A percentile compares a stretch with the other conserved stretches of the same genome.
These are phyloP conservation scores for Globisporangium acanthophoron DNA, from an alignment of 352 stramenopile species.

Conservation along the genomic window DNA sequence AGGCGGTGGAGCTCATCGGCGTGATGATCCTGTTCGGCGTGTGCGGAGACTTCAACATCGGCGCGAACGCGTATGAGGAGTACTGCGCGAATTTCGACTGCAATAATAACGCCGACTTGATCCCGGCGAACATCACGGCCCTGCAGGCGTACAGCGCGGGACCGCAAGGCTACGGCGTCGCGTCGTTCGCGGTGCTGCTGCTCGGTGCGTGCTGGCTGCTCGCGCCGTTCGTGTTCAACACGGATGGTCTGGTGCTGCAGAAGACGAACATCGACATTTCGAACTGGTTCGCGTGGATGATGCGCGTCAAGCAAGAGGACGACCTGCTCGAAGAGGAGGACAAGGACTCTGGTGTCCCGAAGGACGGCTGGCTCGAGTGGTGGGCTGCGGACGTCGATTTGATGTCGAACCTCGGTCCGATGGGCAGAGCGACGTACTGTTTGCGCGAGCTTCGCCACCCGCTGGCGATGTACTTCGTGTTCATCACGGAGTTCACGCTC, in stretches of 20 bases:
- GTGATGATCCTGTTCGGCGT: slow-evolving; percentile 81
- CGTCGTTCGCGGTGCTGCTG: slow-evolving; percentile 79
- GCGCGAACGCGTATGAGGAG: slow-evolving; percentile 25
- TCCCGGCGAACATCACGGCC: slow-evolving; percentile 66
- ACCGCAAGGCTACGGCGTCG: slow-evolving; percentile 73
- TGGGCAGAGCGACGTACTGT: slow-evolving; percentile 71
- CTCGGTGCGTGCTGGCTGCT: slow-evolving; percentile 80
- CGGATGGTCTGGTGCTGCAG: slow-evolving; percentile 78
- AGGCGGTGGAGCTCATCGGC: slow-evolving; percentile 80
- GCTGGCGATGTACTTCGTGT: slow-evolving; percentile 81
- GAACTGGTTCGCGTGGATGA: slow-evolving; percentile 87
- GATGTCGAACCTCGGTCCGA: slow-evolving; percentile 56
- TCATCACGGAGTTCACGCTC: slow-evolving; percentile 60
- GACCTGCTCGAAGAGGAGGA: slow-evolving; percentile 26
- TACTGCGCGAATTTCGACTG: slow-evolving; percentile 54
- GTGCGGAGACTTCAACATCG: slow-evolving; percentile 76
- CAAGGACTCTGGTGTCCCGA: slow-evolving; percentile 34
- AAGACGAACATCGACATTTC: slow-evolving; percentile 78
- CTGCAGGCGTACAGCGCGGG: slow-evolving; percentile 46
- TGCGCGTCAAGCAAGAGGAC: slow-evolving; percentile 44
- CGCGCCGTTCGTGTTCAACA: slow-evolving; percentile 86
- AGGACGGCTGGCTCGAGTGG: slow-evolving; percentile 73
- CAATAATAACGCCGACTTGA: slow-evolving; percentile 30
- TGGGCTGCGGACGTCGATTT: slow-evolving; percentile 67
- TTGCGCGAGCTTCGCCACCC: slow-evolving; percentile 75